These are phyloP conservation scores for Ascochyta rabiei DNA, from an alignment of 2,329 filamentous ascomycete genomes.

Conservation along the genomic window DNA sequence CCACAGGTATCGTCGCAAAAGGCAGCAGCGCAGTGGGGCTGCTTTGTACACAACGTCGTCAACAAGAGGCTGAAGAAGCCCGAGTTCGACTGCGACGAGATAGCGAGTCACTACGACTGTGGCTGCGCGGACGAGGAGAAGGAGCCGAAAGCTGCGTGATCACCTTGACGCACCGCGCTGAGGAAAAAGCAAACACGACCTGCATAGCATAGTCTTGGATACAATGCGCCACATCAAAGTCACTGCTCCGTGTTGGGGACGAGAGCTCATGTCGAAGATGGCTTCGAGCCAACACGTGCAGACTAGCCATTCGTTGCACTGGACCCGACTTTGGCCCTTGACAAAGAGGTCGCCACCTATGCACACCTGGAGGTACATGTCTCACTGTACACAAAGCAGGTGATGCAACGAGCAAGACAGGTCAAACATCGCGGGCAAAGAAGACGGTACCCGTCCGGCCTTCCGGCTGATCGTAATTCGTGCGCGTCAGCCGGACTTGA, in stretches of 20 bases:
- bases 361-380: conserved; percentile 5
- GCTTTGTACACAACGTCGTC: conserved; percentile 70
- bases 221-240: conserved; percentile 8
- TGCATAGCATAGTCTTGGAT: conserved; percentile 18
- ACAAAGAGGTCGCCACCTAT: neutral
- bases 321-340: neutral
- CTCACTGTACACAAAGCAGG: neutral
- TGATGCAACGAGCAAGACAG: conserved; percentile 4
- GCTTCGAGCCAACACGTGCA: neutral
- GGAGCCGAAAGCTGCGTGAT: conserved; percentile 26
- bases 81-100: conserved; percentile 67
- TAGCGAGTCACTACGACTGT: conserved; percentile 71
- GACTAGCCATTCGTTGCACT: neutral
- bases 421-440: conserved; percentile 18
- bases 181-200: conserved; percentile 17
- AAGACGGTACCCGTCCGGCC: conserved; percentile 16
- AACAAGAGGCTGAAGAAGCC: conserved; percentile 67
- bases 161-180: conserved; percentile 17
- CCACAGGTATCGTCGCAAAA: conserved; percentile 67
- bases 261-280: neutral
- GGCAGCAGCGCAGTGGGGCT: conserved; percentile 69
- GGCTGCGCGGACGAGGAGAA: conserved; percentile 64
- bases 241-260: neutral
- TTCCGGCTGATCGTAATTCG: conserved; percentile 25
- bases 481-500: conserved; percentile 37